These are phyloP conservation scores for Colletotrichum musicola DNA, from an alignment of 2,329 filamentous ascomycete genomes.

Conservation along the genomic window DNA sequence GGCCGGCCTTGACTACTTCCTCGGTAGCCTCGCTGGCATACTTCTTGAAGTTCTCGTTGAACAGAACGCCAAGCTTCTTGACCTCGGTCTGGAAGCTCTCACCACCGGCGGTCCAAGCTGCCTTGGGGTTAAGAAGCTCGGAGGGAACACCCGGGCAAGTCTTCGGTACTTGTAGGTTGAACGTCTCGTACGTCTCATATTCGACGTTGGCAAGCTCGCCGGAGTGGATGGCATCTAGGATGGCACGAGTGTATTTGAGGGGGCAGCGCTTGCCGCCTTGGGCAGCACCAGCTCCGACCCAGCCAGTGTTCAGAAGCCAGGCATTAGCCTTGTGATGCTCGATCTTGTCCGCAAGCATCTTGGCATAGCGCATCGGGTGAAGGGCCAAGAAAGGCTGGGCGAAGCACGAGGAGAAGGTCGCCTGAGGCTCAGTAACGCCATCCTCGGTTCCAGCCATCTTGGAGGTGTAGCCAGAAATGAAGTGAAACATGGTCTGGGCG, in stretches of 20 bases:
- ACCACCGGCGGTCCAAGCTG: conserved; percentile 86
- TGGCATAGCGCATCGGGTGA: conserved; percentile 98
- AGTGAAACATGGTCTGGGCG: conserved; percentile 99
- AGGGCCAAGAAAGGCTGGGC: conserved; percentile 98
- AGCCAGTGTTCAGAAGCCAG: conserved; percentile 98
- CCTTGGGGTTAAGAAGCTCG: conserved; percentile 94
- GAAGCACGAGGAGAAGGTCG: conserved; percentile 99
- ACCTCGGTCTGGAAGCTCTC: conserved; percentile 90
- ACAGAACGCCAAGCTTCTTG: conserved; percentile 88
- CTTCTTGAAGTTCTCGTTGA: conserved; percentile 98
- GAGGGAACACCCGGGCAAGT: conserved; percentile 87
- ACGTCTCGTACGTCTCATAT: conserved; percentile 95
- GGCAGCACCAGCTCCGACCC: conserved; percentile 91
- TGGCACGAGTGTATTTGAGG: conserved; percentile 98
- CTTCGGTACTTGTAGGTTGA: conserved; percentile 97
- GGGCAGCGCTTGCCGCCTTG: conserved; percentile 97
- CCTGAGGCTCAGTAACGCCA: conserved; percentile 95
- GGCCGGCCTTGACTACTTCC: conserved; percentile 79
- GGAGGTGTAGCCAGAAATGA: conserved; percentile 99
- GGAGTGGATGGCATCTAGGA: conserved; percentile 97
- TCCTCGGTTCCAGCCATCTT: conserved; percentile 99
- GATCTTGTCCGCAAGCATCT: conserved; percentile 99
- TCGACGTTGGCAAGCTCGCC: conserved; percentile 93
- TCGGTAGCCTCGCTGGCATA: conserved; percentile 86
- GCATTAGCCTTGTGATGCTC: conserved; percentile 94